These are phyloP conservation scores for Diutina sp. DNA, from an alignment of 1,139 yeast species.

Conservation along the genomic window DNA sequence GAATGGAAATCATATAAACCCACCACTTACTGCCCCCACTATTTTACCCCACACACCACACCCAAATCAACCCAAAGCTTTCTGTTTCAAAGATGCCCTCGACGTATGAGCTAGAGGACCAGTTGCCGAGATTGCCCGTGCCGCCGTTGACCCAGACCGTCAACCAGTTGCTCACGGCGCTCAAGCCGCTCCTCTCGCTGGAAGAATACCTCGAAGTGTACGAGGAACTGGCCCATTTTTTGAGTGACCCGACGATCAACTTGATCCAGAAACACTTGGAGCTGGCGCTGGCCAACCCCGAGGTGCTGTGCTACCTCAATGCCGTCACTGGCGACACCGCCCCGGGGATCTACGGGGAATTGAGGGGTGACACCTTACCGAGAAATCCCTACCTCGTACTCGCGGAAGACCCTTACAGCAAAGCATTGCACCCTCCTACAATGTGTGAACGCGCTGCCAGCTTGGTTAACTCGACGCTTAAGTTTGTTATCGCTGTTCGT, in stretches of 20 bases:
- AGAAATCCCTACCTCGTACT: constrained; percentile 62
- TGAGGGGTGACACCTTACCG: constrained; percentile 55
- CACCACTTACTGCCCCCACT: not conserved
- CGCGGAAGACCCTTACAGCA: constrained; percentile 57
- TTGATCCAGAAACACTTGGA: constrained; percentile 40
- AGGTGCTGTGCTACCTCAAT: constrained; percentile 41
- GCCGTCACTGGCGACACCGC: constrained; percentile 45
- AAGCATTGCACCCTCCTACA: constrained; percentile 43
- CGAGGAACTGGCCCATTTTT: constrained; percentile 31
- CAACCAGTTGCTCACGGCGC: constrained; percentile 31
- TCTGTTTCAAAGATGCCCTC: not conserved
- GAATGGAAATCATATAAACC: not conserved
- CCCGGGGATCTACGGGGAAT: constrained; percentile 54
- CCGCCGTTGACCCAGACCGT: constrained; percentile 36
- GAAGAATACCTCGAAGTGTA: constrained; percentile 29
- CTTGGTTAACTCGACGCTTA: constrained; percentile 48
- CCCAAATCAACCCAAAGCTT: not conserved
- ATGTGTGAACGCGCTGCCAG: constrained; percentile 60
- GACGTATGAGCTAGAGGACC: not conserved
- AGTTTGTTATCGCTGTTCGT: constrained; percentile 50
- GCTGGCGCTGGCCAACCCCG: constrained; percentile 24
- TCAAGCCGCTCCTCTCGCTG: constrained; percentile 34
- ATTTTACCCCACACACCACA: not conserved
- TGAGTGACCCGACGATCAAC: constrained; percentile 24
- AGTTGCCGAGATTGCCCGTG: constrained; percentile 35